Base-by-base conservation (phyloP, 2,329 filamentous ascomycete species). In the Pseudogymnoascus sp. region DNA sequence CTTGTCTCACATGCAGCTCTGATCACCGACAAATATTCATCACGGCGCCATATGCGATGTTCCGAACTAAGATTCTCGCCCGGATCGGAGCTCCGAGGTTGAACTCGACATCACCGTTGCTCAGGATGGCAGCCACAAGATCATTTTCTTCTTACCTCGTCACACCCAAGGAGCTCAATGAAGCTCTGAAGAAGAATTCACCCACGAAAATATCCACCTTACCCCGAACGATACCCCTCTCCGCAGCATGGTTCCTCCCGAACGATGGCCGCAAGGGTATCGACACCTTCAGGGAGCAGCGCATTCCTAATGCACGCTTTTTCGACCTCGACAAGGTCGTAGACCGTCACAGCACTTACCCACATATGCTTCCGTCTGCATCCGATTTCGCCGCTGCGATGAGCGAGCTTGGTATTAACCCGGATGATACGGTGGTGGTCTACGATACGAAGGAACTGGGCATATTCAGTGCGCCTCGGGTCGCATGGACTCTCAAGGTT, bases 291-390 rank as follows among this genome's bases (percentile, higher is more conserved):
- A 84, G 87, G 68, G 84, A 91, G 73, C 85, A 87, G 73, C 90
- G 91, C 70, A 95, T 99, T 67, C 93, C 93, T 21, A 87, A 88
- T 71, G 89, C 95, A 1, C 89, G 92, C 34, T 99, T 97, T 84
- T 99, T 99, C 75, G 93, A 99, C 75, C 83, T 99, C 62, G 95
- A 99, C 77, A 91, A 87, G 70, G 84, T 96, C 73, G 91, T 95
- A 71, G 93, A 99, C 76, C 87, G 87, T 68, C 85, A 86, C 69
- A 96, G 89, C 63, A 89, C 91, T 1, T 97, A 96, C 74, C 93
- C 95, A 6, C 95, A 99, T 75, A 99, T 99, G 95, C 85, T 99
- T 2, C 95, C 95, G 2, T 88, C 84, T 6, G 82, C 90, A 38
- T 86, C 90, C 71, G 82, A 85, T 61, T 97, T 99, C 73, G 90